Base-by-base conservation (phyloP, 2,329 filamentous ascomycete species). In the Epichloe amarillans region DNA sequence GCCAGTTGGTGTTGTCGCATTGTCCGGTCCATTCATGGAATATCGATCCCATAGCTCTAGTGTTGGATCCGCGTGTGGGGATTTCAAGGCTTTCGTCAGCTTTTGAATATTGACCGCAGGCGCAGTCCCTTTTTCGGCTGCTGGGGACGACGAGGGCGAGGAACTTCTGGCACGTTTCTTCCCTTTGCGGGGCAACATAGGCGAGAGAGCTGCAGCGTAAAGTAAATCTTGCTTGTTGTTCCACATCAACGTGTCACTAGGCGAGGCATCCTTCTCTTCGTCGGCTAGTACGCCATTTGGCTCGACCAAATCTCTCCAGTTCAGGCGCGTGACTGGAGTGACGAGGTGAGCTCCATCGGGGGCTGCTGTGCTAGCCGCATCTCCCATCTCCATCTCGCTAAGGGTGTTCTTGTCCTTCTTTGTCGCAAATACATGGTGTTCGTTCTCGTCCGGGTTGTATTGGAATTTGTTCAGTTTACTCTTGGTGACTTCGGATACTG, bases 31-130 rank as follows among this genome's bases (percentile, higher is more conserved):
- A 38, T 61, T 65, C 15, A 80, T 66, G 38, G 84, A 77, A 61
- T 87, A 88, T 49, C 84, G 80, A 58, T 85, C 86, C 86, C 86
- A 91, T 2, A 90, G 67, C 55, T 90, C 84, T 35, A 83, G 67
- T 2, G 84, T 84, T 38, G 86, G 83, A 59, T 90, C 85, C 35
- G 81, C 76, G 55, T 84, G 79, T 12, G 83, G 82, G 1, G 83
- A 84, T 56, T 77, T 82, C 42, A 86, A 65, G 0, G 78, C 71
- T 50, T 75, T 71, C 39, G 77, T 75, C 41, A 83, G 66, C 55
- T 74, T 73, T 59, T 79, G 75, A 39, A 82, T 67, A 57, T 85
- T 79, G 54, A 83, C 69, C 0, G 74, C 60, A 6, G 72, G 70
- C 1, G 69, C 68, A 26, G 63, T 65, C 5, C 66, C 58, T 47